Conservation (phyloP, 73 alveolate genomes). For the Paramecium caudatum region DNA sequence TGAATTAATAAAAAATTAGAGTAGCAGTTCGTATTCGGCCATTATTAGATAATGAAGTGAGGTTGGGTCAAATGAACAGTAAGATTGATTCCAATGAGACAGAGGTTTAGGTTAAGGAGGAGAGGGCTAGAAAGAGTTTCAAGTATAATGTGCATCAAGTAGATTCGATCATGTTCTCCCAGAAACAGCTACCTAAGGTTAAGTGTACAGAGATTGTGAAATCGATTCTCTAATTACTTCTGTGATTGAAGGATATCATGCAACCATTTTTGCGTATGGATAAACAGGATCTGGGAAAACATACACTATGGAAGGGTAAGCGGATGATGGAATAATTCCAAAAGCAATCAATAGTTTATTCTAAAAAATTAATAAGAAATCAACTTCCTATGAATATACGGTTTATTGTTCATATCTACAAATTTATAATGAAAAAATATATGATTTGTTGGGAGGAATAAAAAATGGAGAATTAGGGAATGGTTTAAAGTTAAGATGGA, state of each 20-base stretch:
- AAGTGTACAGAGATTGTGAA: conserved; percentile 83
- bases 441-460: conserved; percentile 83
- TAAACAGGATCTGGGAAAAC: conserved; percentile 98
- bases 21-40: conserved; percentile 87
- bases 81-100: conserved; percentile 80
- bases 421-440: conserved; percentile 90
- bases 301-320: conserved; percentile 95
- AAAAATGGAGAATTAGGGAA: conserved; percentile 44
- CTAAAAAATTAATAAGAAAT: conserved; percentile 70
- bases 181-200: conserved; percentile 82
- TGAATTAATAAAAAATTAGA: conserved; percentile 34
- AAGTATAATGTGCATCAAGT: conserved; percentile 53
- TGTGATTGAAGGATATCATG: conserved; percentile 94
- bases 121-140: conserved; percentile 80
- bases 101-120: conserved; percentile 76
- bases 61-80: conserved; percentile 74
- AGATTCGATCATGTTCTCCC: conserved; percentile 86
- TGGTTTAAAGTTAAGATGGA: conserved; percentile 88
- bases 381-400: conserved; percentile 68
- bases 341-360: conserved; percentile 61
- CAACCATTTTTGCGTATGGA: conserved; percentile 97
- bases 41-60: conserved; percentile 73
- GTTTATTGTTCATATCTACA: conserved; percentile 86
- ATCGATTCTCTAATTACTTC: conserved; percentile 84
- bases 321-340: conserved; percentile 76